These are phyloP conservation scores for Penicillium carneum DNA, from an alignment of 2,329 filamentous ascomycete genomes.

Conservation along the genomic window DNA sequence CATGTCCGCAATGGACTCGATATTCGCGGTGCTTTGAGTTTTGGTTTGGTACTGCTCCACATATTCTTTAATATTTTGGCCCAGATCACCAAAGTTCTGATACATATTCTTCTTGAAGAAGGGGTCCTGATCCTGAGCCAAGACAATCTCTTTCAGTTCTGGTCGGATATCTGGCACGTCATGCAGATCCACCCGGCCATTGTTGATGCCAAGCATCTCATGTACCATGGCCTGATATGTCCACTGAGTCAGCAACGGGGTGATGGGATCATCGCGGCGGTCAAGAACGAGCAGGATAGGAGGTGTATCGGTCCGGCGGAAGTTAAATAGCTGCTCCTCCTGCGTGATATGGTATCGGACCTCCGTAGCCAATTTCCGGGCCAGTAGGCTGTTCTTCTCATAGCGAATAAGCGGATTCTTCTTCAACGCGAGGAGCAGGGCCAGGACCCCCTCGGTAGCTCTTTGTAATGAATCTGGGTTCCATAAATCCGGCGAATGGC, in stretches of 20 bases:
- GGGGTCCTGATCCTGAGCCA: constrained; percentile 95
- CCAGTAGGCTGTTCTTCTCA: constrained; percentile 84
- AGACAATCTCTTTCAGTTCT: constrained; percentile 89
- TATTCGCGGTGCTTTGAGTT: constrained; percentile 93
- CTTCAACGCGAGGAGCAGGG: constrained; percentile 84
- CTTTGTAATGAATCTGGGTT: constrained; percentile 86
- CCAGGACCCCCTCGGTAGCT: constrained; percentile 84
- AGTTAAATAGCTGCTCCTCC: constrained; percentile 95
- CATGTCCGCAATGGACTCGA: constrained; percentile 98
- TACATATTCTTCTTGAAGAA: constrained; percentile 99
- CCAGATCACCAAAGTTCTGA: constrained; percentile 93
- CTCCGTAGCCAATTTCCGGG: constrained; percentile 92
- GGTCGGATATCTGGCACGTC: constrained; percentile 82
- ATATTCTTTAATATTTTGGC: constrained; percentile 97
- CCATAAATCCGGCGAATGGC: constrained; percentile 82
- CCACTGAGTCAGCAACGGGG: constrained; percentile 93
- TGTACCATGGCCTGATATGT: constrained; percentile 99
- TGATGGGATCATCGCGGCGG: constrained; percentile 91
- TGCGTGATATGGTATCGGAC: constrained; percentile 91
- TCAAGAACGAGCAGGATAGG: constrained; percentile 91
- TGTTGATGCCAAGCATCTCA: constrained; percentile 89
- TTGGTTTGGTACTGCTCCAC: constrained; percentile 98
- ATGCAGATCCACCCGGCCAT: constrained; percentile 89
- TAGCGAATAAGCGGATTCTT: constrained; percentile 96
- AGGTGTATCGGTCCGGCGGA: constrained; percentile 90